Evolutionary conservation across 169 alveolate species (phyloP), one percentile per base, ranked within the genome.

Genomic region (Cardiosporidium cionae): DNA sequence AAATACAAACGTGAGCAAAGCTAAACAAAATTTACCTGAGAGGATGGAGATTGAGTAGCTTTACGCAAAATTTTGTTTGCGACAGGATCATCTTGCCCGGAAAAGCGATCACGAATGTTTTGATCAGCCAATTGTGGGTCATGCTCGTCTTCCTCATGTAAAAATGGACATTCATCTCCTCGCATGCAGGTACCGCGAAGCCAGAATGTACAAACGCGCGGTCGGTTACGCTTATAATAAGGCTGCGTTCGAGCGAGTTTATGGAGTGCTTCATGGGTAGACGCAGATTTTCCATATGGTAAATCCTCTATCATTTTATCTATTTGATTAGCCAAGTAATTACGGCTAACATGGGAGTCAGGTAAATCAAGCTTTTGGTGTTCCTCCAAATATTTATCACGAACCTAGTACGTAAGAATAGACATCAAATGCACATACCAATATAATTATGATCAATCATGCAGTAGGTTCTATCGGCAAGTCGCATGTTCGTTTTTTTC

Each of bases 141-240:
- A 53, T 76, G 78, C 63, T 81, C 71, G 32, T 72, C 64, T n/a
- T 79, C 84, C 44, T 73, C 73, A 52, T 83, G 84, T 32, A 87
- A 86, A 68, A 84, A 93, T 31, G 81, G 84, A 35, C 84, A 81
- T 52, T 65, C 90, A n/a, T 86, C 96, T 0, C 99, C 99, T 37
- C 99, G 79, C 44, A 83, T 93, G 79, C 99, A 95, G 34, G 85
- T 90, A 53, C 96, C 96, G 74, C 90, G 89, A 1, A 90, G 84
- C 91, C 93, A 95, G 83, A 95, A 95, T 25, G 96, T 85, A 74
- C 99, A 95, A n/a, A 95, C 89, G 29, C 95, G 78, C 32, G 98
- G 93, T 84, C 88, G 86, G 80, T 95, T 94, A 76, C 98, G 85
- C 81, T 91, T 89, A 87, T 90, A 88, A 77, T 89, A 90, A 16